phyloP scores from a whole-genome alignment of 257 asterid genomes.

The Solanum paucissectum region DNA sequence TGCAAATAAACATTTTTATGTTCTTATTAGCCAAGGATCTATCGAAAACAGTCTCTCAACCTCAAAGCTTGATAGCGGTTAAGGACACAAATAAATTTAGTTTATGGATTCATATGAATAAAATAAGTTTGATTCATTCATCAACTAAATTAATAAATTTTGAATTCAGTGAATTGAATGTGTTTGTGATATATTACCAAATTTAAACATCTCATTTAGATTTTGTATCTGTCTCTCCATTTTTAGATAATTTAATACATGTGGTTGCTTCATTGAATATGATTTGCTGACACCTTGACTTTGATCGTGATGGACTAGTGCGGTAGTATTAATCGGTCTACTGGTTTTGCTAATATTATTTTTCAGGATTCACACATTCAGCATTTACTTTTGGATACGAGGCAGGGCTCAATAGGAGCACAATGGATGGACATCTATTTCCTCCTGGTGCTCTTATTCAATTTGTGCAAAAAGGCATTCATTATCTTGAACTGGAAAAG shows the following conservation, averaged over 20 bases:
- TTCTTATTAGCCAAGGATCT: too few species aligned
- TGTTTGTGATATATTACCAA: too few species aligned
- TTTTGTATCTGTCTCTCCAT: too few species aligned
- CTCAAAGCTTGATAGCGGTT: background rate
- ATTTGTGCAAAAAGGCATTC: slow-evolving; percentile 85
- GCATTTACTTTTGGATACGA: slow-evolving; percentile 82
- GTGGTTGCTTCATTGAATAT: background rate
- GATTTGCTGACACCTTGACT: background rate
- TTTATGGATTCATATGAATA: too few species aligned
- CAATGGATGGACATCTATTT: slow-evolving; percentile 70
- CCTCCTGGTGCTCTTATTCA: slow-evolving; percentile 91
- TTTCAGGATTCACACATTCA: slow-evolving; percentile 79
- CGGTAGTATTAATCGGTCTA: background rate
- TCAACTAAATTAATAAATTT: too few species aligned
- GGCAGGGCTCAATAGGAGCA: slow-evolving; percentile 65
- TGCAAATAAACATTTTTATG: background rate
- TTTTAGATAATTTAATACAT: too few species aligned
- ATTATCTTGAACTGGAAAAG: slow-evolving; percentile 77
- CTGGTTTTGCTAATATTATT: background rate
- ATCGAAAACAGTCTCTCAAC: background rate
- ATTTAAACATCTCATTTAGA: too few species aligned
- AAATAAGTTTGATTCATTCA: too few species aligned
- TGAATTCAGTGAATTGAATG: too few species aligned
- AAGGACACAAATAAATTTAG: too few species aligned
- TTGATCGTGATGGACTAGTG: background rate